Conservation (phyloP, 192 early-diverging fungal genomes). For the Coemansia sp. region DNA sequence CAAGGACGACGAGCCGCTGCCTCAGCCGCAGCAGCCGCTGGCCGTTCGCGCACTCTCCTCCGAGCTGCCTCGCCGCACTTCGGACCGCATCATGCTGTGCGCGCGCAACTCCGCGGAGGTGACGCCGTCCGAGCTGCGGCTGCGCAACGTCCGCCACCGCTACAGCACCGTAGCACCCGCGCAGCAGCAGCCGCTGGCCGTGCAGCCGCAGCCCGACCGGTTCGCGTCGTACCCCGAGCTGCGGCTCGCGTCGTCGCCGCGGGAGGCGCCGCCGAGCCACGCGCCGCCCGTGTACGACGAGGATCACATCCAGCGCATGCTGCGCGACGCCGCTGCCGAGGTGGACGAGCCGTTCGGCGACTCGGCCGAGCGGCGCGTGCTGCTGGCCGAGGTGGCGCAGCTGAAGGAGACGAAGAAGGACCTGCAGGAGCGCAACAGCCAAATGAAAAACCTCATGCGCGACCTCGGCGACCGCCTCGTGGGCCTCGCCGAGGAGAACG, state of each 20-base stretch:
- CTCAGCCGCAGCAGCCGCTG: slow-evolving; percentile 5
- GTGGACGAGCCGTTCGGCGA: slow-evolving; percentile 8
- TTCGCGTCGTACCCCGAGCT: slow-evolving; percentile 50
- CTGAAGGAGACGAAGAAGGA: slow-evolving; percentile 32
- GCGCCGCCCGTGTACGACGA: slow-evolving; percentile 25
- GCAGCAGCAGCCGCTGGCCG: background rate
- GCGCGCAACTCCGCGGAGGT: slow-evolving; percentile 21
- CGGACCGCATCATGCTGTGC: slow-evolving; percentile 35
- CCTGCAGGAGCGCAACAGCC: slow-evolving; percentile 46
- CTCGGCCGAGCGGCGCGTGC: slow-evolving; percentile 15
- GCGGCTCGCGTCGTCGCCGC: slow-evolving; percentile 23
- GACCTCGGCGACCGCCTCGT: slow-evolving; percentile 48
- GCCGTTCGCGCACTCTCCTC: slow-evolving; percentile 11
- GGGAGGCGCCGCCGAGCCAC: slow-evolving; percentile 4
- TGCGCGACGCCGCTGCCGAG: slow-evolving; percentile 31
- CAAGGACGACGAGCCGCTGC: background rate
- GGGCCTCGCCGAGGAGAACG: slow-evolving; percentile 42
- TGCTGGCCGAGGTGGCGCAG: slow-evolving; percentile 10
- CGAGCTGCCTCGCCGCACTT: slow-evolving; percentile 22
- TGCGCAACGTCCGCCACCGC: slow-evolving; percentile 21
- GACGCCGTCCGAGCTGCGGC: slow-evolving; percentile 1
- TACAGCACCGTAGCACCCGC: slow-evolving; percentile 23
- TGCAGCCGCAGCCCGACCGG: slow-evolving; percentile 21
- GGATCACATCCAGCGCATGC: slow-evolving; percentile 33
- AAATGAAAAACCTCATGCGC: slow-evolving; percentile 39